Evolutionary conservation across 2,329 filamentous ascomycete species (phyloP), one percentile per base, ranked within the genome.

Genomic region (Fusarium lyarnte): DNA sequence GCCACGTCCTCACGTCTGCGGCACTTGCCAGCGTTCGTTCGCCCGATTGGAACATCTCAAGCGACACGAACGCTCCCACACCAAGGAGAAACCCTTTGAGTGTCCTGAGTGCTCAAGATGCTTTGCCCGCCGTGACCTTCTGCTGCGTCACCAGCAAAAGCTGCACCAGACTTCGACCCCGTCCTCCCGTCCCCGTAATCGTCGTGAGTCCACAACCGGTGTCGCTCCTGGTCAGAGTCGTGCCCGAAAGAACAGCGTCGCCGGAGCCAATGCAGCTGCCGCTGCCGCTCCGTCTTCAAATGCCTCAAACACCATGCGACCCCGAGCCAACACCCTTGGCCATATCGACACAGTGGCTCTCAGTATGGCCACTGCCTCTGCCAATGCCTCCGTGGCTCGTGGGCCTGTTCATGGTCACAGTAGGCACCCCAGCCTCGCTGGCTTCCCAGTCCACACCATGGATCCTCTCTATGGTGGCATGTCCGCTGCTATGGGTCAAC

Each of bases 81-180:
- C 95, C 47, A 98, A 99, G 82, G 95, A 99, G 84, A 99, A 99
- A 86, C 96, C 96, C 2, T 99, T 99, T 78, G 94, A 98, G 83
- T 99, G 96, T 78, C 94, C 94, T 33, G 94, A 98, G 82, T 99
- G 96, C 83, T 89, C 94, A 41, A 87, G 96, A 83, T 98, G 96
- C 84, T 99, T 99, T 83, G 96, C 96, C 67, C 91, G 96, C 69
- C 91, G 96, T 74, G 96, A 99, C 82, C 84, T 99, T 75, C 88
- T 99, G 61, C 86, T 99, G 74, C 91, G 96, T 66, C 96, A 99
- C 83, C 96, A 99, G 87, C 96, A 99, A 86, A 99, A 99, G 87
- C 89, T 99, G 52, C 96, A 99, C 81, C 94, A 97, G 87, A 94
- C 94, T 31, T 93, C 94, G 17, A 94, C 94, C 1, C 93, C 96